Conservation (phyloP, 78 protist species). For the Speleostelium caveatum region DNA sequence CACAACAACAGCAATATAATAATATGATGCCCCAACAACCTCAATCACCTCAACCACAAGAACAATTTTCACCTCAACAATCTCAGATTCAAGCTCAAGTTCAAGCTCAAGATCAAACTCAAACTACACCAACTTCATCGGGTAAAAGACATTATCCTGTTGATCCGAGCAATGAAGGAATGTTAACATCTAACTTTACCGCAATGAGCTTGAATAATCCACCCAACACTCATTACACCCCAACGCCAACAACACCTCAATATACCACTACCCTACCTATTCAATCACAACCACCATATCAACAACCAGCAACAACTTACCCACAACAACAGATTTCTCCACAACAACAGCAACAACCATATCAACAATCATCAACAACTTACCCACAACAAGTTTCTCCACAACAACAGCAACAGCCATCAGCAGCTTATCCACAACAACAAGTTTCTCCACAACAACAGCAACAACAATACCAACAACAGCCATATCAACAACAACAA, state of each 20-base stretch:
- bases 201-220: conserved; percentile 18
- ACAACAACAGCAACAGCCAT: background rate
- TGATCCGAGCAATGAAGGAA: conserved; percentile 30
- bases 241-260: background rate
- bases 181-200: conserved; percentile 3
- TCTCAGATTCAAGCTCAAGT: background rate
- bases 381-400: background rate
- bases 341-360: conserved; percentile 6
- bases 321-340: background rate
- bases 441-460: background rate
- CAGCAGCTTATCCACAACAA: background rate
- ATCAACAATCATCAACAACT: background rate
- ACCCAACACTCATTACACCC: too few species aligned
- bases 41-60: conserved; percentile 7
- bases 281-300: background rate
- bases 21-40: background rate
- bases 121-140: background rate
- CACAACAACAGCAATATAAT: conserved; percentile 9
- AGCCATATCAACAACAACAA: conserved; percentile 11
- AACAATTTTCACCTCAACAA: background rate
- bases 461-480: conserved; percentile 5
- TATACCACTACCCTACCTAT: background rate
- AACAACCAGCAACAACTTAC: background rate
- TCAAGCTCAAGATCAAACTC: background rate
- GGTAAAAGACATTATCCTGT: conserved; percentile 66